Base-by-base conservation (phyloP, 305 asterid genomes). In the Fraxinus sp. region DNA sequence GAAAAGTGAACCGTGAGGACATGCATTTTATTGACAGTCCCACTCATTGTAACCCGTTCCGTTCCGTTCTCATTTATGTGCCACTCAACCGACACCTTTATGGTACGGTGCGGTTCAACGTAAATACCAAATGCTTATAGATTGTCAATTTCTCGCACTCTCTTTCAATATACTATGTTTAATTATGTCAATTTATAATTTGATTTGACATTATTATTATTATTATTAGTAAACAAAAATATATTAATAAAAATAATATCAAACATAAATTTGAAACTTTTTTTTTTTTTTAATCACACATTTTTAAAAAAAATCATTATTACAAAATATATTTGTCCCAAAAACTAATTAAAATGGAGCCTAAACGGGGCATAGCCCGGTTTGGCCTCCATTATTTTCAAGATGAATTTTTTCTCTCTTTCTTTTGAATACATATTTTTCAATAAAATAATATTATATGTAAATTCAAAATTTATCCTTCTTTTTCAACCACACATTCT, bases 11-110 rank as follows among this genome's bases (percentile, higher is more conserved):
- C 0, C 16, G 24, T 0, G 35, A 13, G 28, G 16, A 22, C 13
- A 8, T 3, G 46, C 70, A 22, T 57, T 57, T 57, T 20, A 6
- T 1, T 20, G 71, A 62, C 71, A 16, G 2, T 59, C 70, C 28
- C 24, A 57, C 11, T 57, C 28, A 1, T 18, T 5, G 4, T 57
- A 3, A 52, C 64, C 66, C 44, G 18, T 4, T n/a, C n/a, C n/a
- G n/a, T n/a, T 57, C 11, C 3, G 28, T 57, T 57, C 7, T 8
- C 30, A 7, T 16, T 62, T 3, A 8, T 9, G 33, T 22, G 35
- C 5, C 59, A 32, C 74, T 77, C 81, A 16, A 70, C 85, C 82
- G 85, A 82, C 85, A 82, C 75, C 71, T 52, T 32, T 57, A 26
- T 77, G 74, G 81, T 74, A 77, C 74, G 62, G 72, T 28, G 28